A percentile compares a stretch with the other conserved stretches of the same genome.
These are phyloP conservation scores for Plasmodium vivax DNA, from an alignment of 169 alveolate genomes.

Conservation along the genomic window DNA sequence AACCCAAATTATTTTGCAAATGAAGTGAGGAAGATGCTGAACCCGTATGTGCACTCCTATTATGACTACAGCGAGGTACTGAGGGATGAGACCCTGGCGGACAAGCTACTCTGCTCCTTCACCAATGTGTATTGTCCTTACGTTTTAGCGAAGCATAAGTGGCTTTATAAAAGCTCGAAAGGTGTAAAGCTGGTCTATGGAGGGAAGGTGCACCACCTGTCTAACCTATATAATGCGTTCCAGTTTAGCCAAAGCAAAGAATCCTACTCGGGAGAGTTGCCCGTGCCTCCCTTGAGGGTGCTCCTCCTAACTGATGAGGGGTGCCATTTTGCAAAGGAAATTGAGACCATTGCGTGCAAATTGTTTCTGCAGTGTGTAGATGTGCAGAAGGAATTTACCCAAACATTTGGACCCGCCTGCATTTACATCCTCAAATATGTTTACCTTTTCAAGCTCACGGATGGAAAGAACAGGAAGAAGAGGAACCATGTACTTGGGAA, in stretches of 20 bases:
- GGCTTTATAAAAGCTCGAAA: conserved; percentile 31
- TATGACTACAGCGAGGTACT: conserved; percentile 18
- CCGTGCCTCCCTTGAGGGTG: conserved; percentile 55
- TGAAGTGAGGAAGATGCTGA: conserved; percentile 16
- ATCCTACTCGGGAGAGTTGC: neutral
- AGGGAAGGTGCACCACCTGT: conserved; percentile 22
- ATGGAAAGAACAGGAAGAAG: neutral
- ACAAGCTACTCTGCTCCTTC: neutral
- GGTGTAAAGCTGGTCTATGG: conserved; percentile 34
- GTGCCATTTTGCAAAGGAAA: conserved; percentile 19
- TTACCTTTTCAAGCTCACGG: conserved; percentile 7
- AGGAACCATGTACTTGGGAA: neutral
- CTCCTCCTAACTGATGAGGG: conserved; percentile 27
- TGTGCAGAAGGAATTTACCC: conserved; percentile 16
- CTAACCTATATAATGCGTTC: conserved; percentile 40
- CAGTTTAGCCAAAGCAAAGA: conserved; percentile 8
- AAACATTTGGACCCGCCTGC: neutral
- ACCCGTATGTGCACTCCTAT: conserved; percentile 52
- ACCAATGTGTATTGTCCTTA: conserved; percentile 60
- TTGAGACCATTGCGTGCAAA: conserved; percentile 16
- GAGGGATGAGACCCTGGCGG: neutral
- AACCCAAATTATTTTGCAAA: conserved; percentile 3
- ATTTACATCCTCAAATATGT: conserved; percentile 47
- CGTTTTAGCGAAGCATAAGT: conserved; percentile 47
- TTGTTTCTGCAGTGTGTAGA: conserved; percentile 16